Evolutionary conservation across 805 yeast genomes (phyloP), one percentile per base, ranked within the genome.

Genomic region (Ogataea thermomethanolica): DNA sequence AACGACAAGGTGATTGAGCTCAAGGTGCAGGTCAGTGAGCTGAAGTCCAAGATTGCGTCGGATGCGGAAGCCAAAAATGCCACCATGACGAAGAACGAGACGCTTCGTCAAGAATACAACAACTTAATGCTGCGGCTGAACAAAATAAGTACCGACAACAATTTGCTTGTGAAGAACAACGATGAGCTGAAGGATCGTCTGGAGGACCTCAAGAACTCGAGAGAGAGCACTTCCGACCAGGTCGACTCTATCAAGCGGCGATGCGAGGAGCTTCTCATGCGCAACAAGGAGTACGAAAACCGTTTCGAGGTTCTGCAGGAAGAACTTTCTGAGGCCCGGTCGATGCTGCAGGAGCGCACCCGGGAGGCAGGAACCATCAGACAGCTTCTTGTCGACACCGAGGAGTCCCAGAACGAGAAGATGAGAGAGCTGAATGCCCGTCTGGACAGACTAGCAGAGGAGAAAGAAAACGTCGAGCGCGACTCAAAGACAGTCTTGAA

Each of bases 341-440:
- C 76, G 24, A 69, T 81, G 60, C 62, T 90, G 2, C 93, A 82
- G 54, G 96, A 89, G 54, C 75, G 95, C 45, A 78, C 85, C 0
- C 70, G 90, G 36, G 98, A 91, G 61, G 72, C 87, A 0, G 69
- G 80, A 1, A 79, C 87, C 0, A 76, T 89, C 62, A 72, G 95
- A 50, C 68, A 84, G 43, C 59, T 87, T 27, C 55, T 90, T 22
- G 60, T 76, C 33, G 95, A 87, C 32, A 71, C 76, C 5, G 91
- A 89, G 51, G 79, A 78, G 32, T 72, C 68, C 27, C 72, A 76
- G 29, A 73, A 71, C 25, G 48, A 55, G 2, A 75, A 74, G 40
- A 59, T 74, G n/a, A 65, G 66, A n/a, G 88, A 84, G 25, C 59
- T 80, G 13, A 74, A 68, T 35, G 69, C 69, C 4, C 78, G 78